Base-by-base conservation (phyloP, 495 filamentous ascomycete species). In the Bryoglossum gracile region DNA sequence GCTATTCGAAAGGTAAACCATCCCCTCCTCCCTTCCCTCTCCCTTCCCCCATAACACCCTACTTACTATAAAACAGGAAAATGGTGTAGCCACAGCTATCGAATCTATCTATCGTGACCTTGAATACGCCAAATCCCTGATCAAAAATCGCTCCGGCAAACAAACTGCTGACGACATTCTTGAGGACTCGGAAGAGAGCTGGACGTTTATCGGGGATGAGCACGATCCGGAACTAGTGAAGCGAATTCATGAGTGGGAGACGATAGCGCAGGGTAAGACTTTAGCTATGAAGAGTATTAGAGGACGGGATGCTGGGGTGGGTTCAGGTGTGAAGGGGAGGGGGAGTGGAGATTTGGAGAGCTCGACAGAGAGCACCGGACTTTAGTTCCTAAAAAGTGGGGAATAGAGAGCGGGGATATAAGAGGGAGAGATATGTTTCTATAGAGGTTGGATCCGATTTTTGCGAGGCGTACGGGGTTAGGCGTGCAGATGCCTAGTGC, bases 71-170 rank as follows among this genome's bases (percentile, higher is more conserved):
- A 6, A 23, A 44, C 50, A 94, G 86, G 92, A 98, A 64, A 79
- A 91, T 56, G 92, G 92, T 13, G 88, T 96, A 33, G 82, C 81
- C 11, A 84, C 74, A 13, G 92, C 94, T 8, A 88, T 98, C 52
- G 87, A 97, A 61, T 82, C 82, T 45, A 88, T 98, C 44, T 98
- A 96, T 63, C 83, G 92, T 8, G 92, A 97, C 62, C 74, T 98
- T 33, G 92, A 97, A 60, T 96, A 97, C 51, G 94, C 92, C n/a
- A 86, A 81, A 62, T 84, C 83, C 16, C 70, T 96, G 43, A 84
- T 94, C 65, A 86, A 84, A 62, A 61, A 68, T 39, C 72, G 73
- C 48, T 45, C 63, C 24, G 70, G 71, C 49, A 73, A 70, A 63
- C n/a, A n/a, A n/a, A 68, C 70, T 42, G 43, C 34, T 9, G 69